Evolutionary conservation across 2,329 filamentous ascomycete genomes (phyloP).

Genomic region (Lachnellula suecica): DNA sequence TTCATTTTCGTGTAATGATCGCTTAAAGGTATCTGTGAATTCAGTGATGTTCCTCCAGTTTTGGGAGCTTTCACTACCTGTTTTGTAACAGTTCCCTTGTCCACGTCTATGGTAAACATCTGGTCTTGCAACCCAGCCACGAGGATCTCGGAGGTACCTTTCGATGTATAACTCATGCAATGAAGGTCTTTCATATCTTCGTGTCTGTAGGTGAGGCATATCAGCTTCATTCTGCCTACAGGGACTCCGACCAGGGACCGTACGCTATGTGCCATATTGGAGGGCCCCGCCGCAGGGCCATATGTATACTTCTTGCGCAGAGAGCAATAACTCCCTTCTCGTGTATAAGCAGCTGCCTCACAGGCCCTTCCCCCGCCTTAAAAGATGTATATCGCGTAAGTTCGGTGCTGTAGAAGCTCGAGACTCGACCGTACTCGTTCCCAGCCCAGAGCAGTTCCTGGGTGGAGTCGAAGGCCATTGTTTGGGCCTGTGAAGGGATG

Average conservation of each 20-base stretch:
- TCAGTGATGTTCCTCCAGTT: slow-evolving; percentile 29
- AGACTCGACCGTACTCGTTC: slow-evolving; percentile 82
- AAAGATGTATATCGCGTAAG: slow-evolving; percentile 90
- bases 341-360: slow-evolving; percentile 88
- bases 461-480: slow-evolving; percentile 83
- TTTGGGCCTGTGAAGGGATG: slow-evolving; percentile 69
- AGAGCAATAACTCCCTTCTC: slow-evolving; percentile 88
- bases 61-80: slow-evolving; percentile 44
- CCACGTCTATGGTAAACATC: slow-evolving; percentile 76
- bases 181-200: slow-evolving; percentile 80
- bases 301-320: slow-evolving; percentile 80
- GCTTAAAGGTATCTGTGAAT: slow-evolving; percentile 61
- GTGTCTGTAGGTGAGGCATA: slow-evolving; percentile 45
- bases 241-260: slow-evolving; percentile 10
- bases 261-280: slow-evolving; percentile 87
- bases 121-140: slow-evolving; percentile 82
- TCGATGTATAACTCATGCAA: slow-evolving; percentile 95
- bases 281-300: slow-evolving; percentile 78
- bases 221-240: slow-evolving; percentile 17
- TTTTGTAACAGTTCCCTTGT: slow-evolving; percentile 71
- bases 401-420: slow-evolving; percentile 83
- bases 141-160: slow-evolving; percentile 78
- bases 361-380: slow-evolving; percentile 72
- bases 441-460: slow-evolving; percentile 93
- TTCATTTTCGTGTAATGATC: slow-evolving; percentile 91